Evolutionary conservation across 2,329 filamentous ascomycete species (phyloP).

Genomic region (Xylariaceae sp.): DNA sequence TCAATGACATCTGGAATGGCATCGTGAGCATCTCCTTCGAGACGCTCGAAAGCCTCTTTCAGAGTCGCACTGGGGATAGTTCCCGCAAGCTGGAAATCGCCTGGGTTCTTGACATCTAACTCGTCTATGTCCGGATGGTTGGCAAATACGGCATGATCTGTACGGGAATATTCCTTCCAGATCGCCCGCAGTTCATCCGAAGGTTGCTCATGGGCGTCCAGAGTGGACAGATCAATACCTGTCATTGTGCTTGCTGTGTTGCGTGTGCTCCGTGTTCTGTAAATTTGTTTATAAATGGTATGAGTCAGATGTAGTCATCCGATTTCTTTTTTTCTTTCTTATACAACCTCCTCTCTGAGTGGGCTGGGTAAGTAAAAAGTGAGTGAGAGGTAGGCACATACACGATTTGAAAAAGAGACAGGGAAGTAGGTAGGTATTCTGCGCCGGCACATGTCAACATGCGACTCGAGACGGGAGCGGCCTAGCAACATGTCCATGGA

Average conservation of each 20-base stretch:
- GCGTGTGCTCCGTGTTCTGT: slow-evolving; percentile 29
- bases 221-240: slow-evolving; percentile 38
- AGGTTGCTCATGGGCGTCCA: slow-evolving; percentile 75
- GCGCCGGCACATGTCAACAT: no score
- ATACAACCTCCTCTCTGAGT: no score
- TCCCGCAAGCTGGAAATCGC: slow-evolving; percentile 43
- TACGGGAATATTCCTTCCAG: slow-evolving; percentile 71
- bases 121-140: slow-evolving; percentile 55
- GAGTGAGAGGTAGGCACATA: no score
- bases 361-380: no score
- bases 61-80: slow-evolving; percentile 41
- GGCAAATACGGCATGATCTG: slow-evolving; percentile 48
- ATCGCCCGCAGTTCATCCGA: slow-evolving; percentile 62
- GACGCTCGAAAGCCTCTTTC: slow-evolving; percentile 39
- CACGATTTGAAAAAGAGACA: no score
- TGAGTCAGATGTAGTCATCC: neutral
- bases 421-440: no score
- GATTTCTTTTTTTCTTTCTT: no score
- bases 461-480: neutral
- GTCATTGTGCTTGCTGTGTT: slow-evolving; percentile 33
- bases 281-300: neutral
- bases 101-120: slow-evolving; percentile 34
- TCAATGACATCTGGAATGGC: slow-evolving; percentile 25
- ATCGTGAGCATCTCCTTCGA: slow-evolving; percentile 34
- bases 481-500: slow-evolving; percentile 3